Conservation (phyloP, 1,284 basidiomycete species). For the Cystobasidiaceae sp. region DNA sequence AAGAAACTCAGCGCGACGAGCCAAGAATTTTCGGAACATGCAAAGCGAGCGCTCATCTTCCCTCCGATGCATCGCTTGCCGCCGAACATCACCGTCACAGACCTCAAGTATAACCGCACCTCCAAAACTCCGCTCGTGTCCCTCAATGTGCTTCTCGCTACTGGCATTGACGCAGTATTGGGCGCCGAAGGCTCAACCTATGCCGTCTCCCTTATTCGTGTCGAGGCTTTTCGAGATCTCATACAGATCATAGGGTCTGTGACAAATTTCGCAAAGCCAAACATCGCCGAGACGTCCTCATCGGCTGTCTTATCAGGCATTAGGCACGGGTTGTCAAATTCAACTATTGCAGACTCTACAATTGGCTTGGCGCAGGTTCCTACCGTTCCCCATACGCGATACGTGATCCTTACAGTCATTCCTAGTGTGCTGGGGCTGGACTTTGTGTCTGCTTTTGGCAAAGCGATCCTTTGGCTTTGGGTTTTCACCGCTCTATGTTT, state of each 20-base stretch:
- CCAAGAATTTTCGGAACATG: too few species aligned
- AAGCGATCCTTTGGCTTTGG: constrained; percentile 37
- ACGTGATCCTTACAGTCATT: constrained; percentile 34
- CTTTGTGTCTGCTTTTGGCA: constrained; percentile 40
- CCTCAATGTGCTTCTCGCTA: constrained; percentile 25
- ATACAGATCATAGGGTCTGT: constrained; percentile 23
- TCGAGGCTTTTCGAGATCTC: constrained; percentile 32
- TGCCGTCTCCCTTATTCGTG: constrained; percentile 24
- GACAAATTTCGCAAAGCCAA: constrained; percentile 10
- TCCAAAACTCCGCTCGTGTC: constrained; percentile 22
- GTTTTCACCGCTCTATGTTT: constrained; percentile 33
- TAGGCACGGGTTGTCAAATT: too few species aligned
- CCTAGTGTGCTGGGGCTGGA: constrained; percentile 40
- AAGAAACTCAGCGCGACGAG: too few species aligned
- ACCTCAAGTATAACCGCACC: constrained; percentile 37
- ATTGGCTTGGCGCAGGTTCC: not conserved
- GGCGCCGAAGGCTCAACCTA: constrained; percentile 28
- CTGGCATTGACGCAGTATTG: constrained; percentile 32
- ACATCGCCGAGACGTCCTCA: not conserved
- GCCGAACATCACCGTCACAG: constrained; percentile 35
- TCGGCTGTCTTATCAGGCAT: not conserved
- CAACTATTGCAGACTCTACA: not conserved
- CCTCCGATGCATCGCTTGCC: constrained; percentile 41
- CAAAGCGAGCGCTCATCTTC: constrained; percentile 34
- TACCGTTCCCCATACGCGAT: not conserved